Evolutionary conservation across 257 asterid genomes (phyloP).

Genomic region (Eustoma russellianum): DNA sequence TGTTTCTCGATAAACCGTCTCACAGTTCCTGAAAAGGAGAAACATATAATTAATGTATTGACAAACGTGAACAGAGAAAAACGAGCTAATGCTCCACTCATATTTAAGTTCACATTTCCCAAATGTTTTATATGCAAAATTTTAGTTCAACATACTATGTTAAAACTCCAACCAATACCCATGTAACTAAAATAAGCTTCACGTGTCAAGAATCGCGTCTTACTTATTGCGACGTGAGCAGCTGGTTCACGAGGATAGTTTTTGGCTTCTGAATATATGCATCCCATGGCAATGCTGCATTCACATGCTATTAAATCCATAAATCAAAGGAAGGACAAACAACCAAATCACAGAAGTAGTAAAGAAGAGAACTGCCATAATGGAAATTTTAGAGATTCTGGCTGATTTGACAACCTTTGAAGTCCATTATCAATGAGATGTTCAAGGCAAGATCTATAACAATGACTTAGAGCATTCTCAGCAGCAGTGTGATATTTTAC

Average conservation of each 20-base stretch:
- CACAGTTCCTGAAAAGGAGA: conserved; percentile 63
- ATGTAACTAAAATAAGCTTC: neutral
- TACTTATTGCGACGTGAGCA: conserved; percentile 96
- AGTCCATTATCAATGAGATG: conserved; percentile 48
- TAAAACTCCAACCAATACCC: no score
- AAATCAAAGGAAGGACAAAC: conserved; percentile 2
- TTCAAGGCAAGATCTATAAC: conserved; percentile 57
- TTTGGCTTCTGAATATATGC: conserved; percentile 91
- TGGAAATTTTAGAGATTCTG: conserved; percentile 5
- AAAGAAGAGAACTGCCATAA: conserved; percentile 13
- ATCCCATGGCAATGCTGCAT: conserved; percentile 92
- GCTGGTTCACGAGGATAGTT: conserved; percentile 99
- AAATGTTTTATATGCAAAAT: no score
- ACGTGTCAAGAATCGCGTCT: conserved; percentile 16
- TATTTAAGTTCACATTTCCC: no score
- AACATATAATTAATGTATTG: neutral
- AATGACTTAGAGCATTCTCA: conserved; percentile 95
- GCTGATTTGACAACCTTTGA: conserved; percentile 41
- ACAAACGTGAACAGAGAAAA: neutral
- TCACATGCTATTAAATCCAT: conserved; percentile 12
- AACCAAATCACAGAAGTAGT: conserved; percentile 2
- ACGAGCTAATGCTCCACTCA: no score
- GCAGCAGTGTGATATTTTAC: conserved; percentile 97
- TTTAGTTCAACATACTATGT: no score
- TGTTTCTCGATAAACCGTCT: conserved; percentile 92